Evolutionary conservation across 2,329 filamentous ascomycete species (phyloP).

Genomic region (Xenosphaeropsis pyriputrescens): DNA sequence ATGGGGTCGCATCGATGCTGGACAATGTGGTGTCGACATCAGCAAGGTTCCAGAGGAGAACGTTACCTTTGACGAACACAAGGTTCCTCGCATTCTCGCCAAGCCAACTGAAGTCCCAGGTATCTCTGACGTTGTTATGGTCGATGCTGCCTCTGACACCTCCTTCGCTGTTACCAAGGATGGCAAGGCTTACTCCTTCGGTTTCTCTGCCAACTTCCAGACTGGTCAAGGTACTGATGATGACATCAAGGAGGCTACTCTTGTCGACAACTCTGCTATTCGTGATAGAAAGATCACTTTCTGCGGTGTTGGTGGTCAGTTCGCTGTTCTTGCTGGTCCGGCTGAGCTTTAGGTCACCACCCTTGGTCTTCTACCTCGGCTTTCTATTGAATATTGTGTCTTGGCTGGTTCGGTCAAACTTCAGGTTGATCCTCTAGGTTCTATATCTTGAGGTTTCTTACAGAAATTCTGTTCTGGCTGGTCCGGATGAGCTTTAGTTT

Average conservation of each 20-base stretch:
- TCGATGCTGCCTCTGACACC: conserved; percentile 57
- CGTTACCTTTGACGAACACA: conserved; percentile 47
- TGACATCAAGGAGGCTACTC: conserved; percentile 61
- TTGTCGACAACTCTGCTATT: conserved; percentile 76
- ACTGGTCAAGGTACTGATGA: conserved; percentile 67
- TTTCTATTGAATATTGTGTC: no score
- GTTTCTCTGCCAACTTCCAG: conserved; percentile 69
- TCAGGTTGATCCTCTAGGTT: no score
- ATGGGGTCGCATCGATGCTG: conserved; percentile 42
- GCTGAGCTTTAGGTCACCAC: conserved; percentile 1
- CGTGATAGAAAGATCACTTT: conserved; percentile 59
- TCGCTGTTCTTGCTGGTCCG: conserved; percentile 43
- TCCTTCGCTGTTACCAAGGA: conserved; percentile 54
- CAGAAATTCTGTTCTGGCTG: no score
- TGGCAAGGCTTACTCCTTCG: conserved; percentile 65
- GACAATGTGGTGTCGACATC: conserved; percentile 41
- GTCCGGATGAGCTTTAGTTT: conserved; percentile 4
- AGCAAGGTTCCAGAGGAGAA: conserved; percentile 39
- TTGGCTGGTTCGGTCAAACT: no score
- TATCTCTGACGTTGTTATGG: conserved; percentile 38
- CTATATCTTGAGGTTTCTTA: background rate
- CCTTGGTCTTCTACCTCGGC: no score
- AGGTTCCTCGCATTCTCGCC: conserved; percentile 56
- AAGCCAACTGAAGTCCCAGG: conserved; percentile 46
- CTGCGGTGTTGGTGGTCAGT: conserved; percentile 84